Conservation (phyloP, 306 rosid species). For the Begonia masoniana region DNA sequence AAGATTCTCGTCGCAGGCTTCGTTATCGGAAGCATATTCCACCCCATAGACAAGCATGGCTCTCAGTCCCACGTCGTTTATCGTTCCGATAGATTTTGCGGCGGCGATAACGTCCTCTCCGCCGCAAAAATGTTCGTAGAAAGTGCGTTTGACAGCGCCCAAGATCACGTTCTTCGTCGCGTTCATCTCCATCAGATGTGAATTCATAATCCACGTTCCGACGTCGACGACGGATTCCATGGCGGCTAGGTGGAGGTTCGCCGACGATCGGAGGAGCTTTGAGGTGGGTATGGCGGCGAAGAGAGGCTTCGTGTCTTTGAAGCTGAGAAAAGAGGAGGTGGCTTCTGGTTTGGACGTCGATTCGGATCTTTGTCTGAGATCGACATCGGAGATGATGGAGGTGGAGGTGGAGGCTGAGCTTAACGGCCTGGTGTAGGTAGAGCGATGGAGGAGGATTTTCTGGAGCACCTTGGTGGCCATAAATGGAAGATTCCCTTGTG, state of each 20-base stretch:
- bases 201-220: slow-evolving; percentile 62
- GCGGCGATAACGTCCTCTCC: slow-evolving; percentile 54
- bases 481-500: neutral
- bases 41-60: slow-evolving; percentile 74
- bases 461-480: slow-evolving; percentile 19
- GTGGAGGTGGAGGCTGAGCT: slow-evolving; percentile 16
- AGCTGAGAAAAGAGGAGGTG: slow-evolving; percentile 16
- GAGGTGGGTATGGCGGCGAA: slow-evolving; percentile 34
- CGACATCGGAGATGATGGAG: neutral
- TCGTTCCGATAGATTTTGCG: slow-evolving; percentile 16
- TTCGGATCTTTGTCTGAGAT: neutral
- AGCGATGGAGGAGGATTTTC: slow-evolving; percentile 22
- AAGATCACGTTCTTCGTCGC: slow-evolving; percentile 8
- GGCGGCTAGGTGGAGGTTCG: slow-evolving; percentile 62
- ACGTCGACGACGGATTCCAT: slow-evolving; percentile 63
- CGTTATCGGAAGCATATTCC: slow-evolving; percentile 55
- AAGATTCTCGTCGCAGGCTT: slow-evolving; percentile 46
- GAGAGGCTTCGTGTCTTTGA: slow-evolving; percentile 30
- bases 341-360: neutral
- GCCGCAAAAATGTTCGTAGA: slow-evolving; percentile 69
- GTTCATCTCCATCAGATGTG: slow-evolving; percentile 38
- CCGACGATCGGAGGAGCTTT: slow-evolving; percentile 41
- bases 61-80: slow-evolving; percentile 44
- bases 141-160: slow-evolving; percentile 19
- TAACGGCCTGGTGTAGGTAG: slow-evolving; percentile 26